phyloP scores from a whole-genome alignment of 83 land plant genomes.

The Thuja plicata region DNA sequence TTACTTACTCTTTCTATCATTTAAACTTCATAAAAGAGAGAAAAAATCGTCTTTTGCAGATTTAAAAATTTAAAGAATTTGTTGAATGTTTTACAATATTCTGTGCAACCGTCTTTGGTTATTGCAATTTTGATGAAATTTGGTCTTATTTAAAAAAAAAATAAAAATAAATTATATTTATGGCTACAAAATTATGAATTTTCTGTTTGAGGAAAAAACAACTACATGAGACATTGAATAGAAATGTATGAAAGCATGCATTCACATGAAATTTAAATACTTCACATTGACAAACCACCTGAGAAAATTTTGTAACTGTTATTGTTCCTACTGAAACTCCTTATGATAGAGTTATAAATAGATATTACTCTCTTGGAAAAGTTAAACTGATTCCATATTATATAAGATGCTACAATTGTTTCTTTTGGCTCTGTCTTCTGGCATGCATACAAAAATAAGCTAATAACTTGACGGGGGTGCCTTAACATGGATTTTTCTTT shows the following conservation, averaged over 20 bases:
- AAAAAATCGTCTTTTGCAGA: not conserved
- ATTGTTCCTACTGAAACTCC: not conserved
- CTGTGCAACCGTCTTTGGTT: not conserved
- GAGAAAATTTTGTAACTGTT: not conserved
- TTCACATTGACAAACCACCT: not conserved
- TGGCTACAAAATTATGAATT: not conserved
- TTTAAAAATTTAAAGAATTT: not conserved
- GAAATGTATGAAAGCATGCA: not conserved
- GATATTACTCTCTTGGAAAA: not conserved
- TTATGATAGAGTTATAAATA: not conserved
- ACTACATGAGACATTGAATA: too few relatives aligned
- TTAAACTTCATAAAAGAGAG: not conserved
- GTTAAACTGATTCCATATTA: not conserved
- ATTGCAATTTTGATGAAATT: not conserved
- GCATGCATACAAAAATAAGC: not conserved
- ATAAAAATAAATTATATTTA: too few relatives aligned
- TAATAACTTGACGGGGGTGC: not conserved
- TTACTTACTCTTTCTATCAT: conserved; percentile 5
- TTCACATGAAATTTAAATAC: not conserved
- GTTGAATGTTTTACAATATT: not conserved
- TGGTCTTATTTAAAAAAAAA: not conserved
- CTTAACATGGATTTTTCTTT: not conserved
- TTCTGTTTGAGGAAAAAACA: not conserved
- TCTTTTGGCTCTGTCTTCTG: not conserved
- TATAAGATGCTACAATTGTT: not conserved